These are phyloP conservation scores for Leccinum proliferum DNA, from an alignment of 1,284 basidiomycete species.

Conservation along the genomic window DNA sequence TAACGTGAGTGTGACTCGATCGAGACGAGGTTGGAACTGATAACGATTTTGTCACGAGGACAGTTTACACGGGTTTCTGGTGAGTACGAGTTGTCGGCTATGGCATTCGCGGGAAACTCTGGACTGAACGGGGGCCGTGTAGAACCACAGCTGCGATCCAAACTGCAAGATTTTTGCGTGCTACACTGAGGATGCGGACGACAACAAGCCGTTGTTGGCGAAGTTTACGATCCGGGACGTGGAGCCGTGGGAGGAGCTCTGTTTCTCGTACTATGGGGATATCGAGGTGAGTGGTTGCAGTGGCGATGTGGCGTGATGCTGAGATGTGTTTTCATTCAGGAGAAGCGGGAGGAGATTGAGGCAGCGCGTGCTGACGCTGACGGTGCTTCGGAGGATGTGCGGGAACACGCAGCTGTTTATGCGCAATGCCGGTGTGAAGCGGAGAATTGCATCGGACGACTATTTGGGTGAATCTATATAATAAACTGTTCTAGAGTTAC, in stretches of 20 bases:
- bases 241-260: conserved; percentile 66
- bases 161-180: conserved; percentile 72
- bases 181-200: conserved; percentile 61
- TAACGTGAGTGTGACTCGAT: conserved; percentile 50
- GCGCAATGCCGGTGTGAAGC: conserved; percentile 49
- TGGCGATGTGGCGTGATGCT: not conserved
- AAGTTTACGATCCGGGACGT: conserved; percentile 71
- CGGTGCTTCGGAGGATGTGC: conserved; percentile 7
- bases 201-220: conserved; percentile 57
- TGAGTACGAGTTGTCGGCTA: conserved; percentile 28
- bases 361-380: conserved; percentile 1
- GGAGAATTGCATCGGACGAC: conserved; percentile 38
- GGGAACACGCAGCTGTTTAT: conserved; percentile 38
- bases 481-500: not conserved
- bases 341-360: conserved; percentile 17
- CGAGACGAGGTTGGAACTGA: conserved; percentile 5
- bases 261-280: conserved; percentile 73
- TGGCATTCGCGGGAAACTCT: not conserved
- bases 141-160: conserved; percentile 91
- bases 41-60: conserved; percentile 8
- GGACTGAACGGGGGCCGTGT: not conserved
- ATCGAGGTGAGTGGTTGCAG: conserved; percentile 30
- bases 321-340: conserved; percentile 7
- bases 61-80: conserved; percentile 67
- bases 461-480: conserved; percentile 10